Evolutionary conservation across 2,329 filamentous ascomycete genomes (phyloP), one percentile per base, ranked within the genome.

Genomic region (Venturia oleaginea): DNA sequence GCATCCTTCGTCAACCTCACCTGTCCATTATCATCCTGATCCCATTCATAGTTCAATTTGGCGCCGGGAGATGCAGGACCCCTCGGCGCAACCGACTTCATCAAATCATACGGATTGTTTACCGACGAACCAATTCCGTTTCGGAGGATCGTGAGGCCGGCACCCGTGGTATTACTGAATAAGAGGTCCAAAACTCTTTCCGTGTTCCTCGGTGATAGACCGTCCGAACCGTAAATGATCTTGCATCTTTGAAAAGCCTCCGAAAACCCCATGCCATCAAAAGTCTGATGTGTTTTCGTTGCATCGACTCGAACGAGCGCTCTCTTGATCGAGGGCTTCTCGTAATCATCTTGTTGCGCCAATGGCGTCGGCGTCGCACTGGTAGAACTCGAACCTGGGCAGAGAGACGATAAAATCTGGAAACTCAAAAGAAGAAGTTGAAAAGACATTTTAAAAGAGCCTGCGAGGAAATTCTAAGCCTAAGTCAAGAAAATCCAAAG

Each of bases 251-350:
- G 76, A 68, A 80, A 80, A 1, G 78, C 78, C 22, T 74, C 75
- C 22, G 72, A 75, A 70, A 79, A 77, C 19, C 78, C 78, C 67
- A 80, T 80, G 13, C 78, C 78, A 67, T 80, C 77, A 62, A 80
- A 79, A 3, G 71, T 76, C 70, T 80, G 78, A 67, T 75, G 79
- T 61, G 74, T 78, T 66, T 74, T 76, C n/a, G 71, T 67, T 6
- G 76, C 67, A 68, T 79, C 73, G 24, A 80, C 72, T 0, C 73
- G 78, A 65, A 80, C 73, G 8, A 60, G 22, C 59, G 59, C 40
- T 60, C 27, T 57, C 51, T 34, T 57, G 17, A 34, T 40, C 15
- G 17, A 15, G 8, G 7, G 17, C 19, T 30, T 2, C 15, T 61
- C 37, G n/a, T 7, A 24, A 19, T 32, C 59, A n/a, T 46, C 40